Evolutionary conservation across 768 basidiomycete species (phyloP), one percentile per base, ranked within the genome.

Genomic region (Roridomyces roridus): DNA sequence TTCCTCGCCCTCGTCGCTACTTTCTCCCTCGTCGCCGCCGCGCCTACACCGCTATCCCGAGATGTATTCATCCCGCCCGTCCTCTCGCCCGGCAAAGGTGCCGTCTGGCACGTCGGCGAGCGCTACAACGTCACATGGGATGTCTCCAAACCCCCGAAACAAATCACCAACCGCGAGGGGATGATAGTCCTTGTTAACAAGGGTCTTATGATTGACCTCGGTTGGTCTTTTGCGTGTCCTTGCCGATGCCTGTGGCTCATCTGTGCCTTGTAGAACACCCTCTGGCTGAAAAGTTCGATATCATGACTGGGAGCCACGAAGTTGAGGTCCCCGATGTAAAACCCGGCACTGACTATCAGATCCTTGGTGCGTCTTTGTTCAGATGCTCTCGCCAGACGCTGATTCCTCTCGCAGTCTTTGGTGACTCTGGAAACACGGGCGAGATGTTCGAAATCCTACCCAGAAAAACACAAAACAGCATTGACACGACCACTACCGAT

Each of bases 351-450:
- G 59, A 77, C 48, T 85, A 81, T 70, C 70, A 69, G 21, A 59
- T 84, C 29, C 75, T 81, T 35, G 68, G 80, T 81, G 60, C 71
- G 80, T 78, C 26, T 39, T 29, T 26, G 44, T n/a, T 24, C 26
- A 20, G 51, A 23, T 15, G 25, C 24, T 25, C 20, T 45, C 45
- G 9, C 28, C 46, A 62, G n/a, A 57, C 29, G 10, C 42, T 20
- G 42, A 47, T 43, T 34, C 45, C 40, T 55, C 39, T 49, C 20
- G 53, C 28, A 83, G 83, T 85, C 41, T 76, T 83, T 49, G 83
- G 83, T 7, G 82, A 85, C 62, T 84, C 82, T 46, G 83, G 83
- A 28, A 79, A 84, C 63, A 77, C 70, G 47, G 77, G 83, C 25
- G 68, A 67, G 7, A 15, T 48, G 40, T 85, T 85, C 62, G 73